phyloP scores from a whole-genome alignment of 805 yeast species.

The Wickerhamiella vanderwaltii region DNA sequence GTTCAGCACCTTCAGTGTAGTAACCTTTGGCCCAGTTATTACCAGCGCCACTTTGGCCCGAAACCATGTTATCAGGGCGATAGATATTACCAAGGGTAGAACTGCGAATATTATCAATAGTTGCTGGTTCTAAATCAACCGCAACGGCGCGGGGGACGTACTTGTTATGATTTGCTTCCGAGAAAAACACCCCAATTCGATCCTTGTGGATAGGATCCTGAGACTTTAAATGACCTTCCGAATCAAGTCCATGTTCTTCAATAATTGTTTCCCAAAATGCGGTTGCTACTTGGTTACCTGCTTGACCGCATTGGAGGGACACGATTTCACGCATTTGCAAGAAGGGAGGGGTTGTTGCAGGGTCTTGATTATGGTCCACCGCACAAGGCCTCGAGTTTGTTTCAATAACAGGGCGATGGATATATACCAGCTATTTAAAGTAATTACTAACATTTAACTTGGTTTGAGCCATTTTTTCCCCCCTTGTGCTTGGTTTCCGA shows the following conservation, averaged over 20 bases:
- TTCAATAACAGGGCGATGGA: too few relatives aligned
- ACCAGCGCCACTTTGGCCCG: slow-evolving; percentile 88
- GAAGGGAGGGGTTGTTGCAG: slow-evolving; percentile 3
- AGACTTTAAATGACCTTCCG: slow-evolving; percentile 25
- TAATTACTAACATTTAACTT: too few relatives aligned
- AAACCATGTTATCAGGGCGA: slow-evolving; percentile 84
- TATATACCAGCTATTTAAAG: too few relatives aligned
- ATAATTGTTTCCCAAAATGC: slow-evolving; percentile 34
- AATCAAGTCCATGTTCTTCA: slow-evolving; percentile 32
- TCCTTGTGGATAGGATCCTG: slow-evolving; percentile 26
- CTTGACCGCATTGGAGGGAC: slow-evolving; percentile 9
- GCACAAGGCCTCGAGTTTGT: too few relatives aligned
- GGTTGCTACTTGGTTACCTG: slow-evolving; percentile 60
- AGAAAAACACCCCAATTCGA: slow-evolving; percentile 71
- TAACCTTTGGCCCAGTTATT: slow-evolving; percentile 97
- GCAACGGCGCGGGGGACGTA: slow-evolving; percentile 89
- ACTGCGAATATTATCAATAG: slow-evolving; percentile 71
- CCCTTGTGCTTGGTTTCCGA: too few relatives aligned
- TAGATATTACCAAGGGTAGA: slow-evolving; percentile 75
- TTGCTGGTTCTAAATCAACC: slow-evolving; percentile 90
- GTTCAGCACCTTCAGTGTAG: slow-evolving; percentile 93
- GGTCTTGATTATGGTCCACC: too few relatives aligned
- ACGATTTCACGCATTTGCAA: slow-evolving; percentile 11
- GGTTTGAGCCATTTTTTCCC: too few relatives aligned
- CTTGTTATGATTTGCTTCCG: slow-evolving; percentile 69